These are phyloP conservation scores for Debaryomyces psychrophilus DNA, from an alignment of 1,139 yeast species.

Conservation along the genomic window DNA sequence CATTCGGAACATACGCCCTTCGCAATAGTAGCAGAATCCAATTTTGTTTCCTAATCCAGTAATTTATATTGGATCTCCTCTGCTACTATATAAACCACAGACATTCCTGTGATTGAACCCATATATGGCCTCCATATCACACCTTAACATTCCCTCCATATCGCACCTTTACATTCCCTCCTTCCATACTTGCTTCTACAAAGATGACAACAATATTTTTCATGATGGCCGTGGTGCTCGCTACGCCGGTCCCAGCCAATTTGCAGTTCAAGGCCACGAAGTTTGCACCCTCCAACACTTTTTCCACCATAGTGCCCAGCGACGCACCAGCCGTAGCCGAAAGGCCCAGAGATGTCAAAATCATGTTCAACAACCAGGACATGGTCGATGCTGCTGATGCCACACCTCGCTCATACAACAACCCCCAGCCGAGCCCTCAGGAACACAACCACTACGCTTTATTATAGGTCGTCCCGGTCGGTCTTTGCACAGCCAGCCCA, in stretches of 20 bases:
- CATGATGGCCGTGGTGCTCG: conserved; percentile 10
- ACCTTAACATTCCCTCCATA: not conserved
- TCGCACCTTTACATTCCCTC: not conserved
- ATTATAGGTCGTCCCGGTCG: not conserved
- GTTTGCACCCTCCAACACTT: conserved; percentile 16
- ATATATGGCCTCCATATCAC: not conserved
- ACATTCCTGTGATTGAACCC: conserved; percentile 1
- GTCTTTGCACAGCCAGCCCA: not conserved
- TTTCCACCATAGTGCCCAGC: conserved; percentile 24
- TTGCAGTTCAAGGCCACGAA: conserved; percentile 22
- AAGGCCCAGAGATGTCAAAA: conserved; percentile 9
- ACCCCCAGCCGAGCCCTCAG: not conserved
- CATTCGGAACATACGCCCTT: not conserved
- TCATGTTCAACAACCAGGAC: conserved; percentile 21
- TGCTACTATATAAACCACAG: not conserved
- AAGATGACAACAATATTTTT: conserved; percentile 1
- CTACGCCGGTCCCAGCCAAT: conserved; percentile 33
- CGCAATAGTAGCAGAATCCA: conserved; percentile 1
- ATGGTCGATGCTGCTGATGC: conserved; percentile 10
- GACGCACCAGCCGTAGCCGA: conserved; percentile 21
- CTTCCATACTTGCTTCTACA: not conserved
- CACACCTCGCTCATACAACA: conserved; percentile 2
- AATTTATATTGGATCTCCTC: not conserved
- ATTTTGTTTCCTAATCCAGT: conserved; percentile 1
- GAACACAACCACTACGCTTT: conserved; percentile 1